Base-by-base conservation (phyloP, 768 basidiomycete genomes). In the Suillus plorans region DNA sequence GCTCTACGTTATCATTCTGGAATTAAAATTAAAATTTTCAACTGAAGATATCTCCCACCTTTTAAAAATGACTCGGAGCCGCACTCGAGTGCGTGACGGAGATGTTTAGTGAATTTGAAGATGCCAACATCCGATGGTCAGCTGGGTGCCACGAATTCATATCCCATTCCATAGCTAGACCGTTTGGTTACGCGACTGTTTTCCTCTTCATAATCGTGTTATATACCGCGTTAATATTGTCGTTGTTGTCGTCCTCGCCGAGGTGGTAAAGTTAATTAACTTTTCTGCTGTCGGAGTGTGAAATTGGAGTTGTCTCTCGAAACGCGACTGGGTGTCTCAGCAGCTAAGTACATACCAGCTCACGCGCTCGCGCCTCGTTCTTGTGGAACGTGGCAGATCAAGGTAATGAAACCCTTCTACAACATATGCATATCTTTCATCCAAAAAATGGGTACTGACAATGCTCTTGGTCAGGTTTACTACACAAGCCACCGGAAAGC, bases 401-500 rank as follows among this genome's bases (percentile, higher is more conserved):
- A 69, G 63, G 50, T 65, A 31, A 37, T 52, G 3, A 52, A 28
- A 63, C 31, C 59, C 25, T 63, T 58, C 25, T 47, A 36, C 57
- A 34, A 31, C 28, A 14, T 31, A 42, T 47, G 44, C 28, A 5
- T 31, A 42, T 47, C 31, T 62, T 42, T 62, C 28, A 36, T 47
- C 16, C 39, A 60, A 16, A 47, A 47, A 47, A 61, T 64, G 60
- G 13, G 42, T 59, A 36, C 67, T 61, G 31, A 70, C 42, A 31
- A 70, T 69, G 70, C 67, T 69, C 63, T 66, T 67, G 70, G 69
- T 41, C 71, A 76, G 75, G 68, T 71, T 63, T 72, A 75, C 69
- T 72, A 71, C 64, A 74, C 71, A 68, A 74, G 64, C 62, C 71
- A 73, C 68, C 70, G 70, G 62, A 68, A 68, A 61, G 66, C 70